Conservation (phyloP, 306 rosid species). For the Citrullus amarus region DNA sequence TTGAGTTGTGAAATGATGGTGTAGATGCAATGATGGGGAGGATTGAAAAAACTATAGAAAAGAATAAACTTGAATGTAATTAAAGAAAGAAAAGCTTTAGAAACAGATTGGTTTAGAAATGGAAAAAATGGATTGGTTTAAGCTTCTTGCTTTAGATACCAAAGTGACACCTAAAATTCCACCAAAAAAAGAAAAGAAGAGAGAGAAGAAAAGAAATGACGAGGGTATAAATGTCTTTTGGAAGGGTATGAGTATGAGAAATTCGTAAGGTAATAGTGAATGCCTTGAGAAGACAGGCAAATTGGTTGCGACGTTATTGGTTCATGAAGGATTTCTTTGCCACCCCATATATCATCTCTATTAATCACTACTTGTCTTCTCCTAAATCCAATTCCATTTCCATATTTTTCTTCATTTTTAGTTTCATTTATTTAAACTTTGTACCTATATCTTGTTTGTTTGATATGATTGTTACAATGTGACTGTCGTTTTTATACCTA, state of each 20-base stretch:
- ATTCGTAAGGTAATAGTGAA: slow-evolving; percentile 10
- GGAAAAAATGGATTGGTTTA: neutral
- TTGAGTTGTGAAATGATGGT: neutral
- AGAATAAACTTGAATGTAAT: neutral
- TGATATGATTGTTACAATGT: too few species aligned
- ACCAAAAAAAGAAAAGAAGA: neutral
- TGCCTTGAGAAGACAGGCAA: slow-evolving; percentile 22
- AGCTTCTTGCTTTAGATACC: neutral
- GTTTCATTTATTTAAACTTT: neutral
- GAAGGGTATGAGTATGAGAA: neutral
- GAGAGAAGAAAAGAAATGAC: neutral
- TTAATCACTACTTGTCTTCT: neutral
- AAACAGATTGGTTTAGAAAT: neutral
- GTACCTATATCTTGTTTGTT: too few species aligned
- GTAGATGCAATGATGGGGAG: neutral
- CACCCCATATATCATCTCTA: neutral
- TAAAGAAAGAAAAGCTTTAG: neutral
- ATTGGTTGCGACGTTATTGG: slow-evolving; percentile 21
- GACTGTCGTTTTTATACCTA: too few species aligned
- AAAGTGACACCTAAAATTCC: slow-evolving; percentile 5
- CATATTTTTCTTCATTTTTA: neutral
- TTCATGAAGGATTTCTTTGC: neutral
- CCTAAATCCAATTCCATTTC: neutral
- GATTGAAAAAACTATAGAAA: neutral
- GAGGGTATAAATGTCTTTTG: neutral